Percentiles rank a stretch among this genome's conserved stretches.
These are phyloP conservation scores for Cerrena zonata DNA, from an alignment of 1,284 basidiomycete species.

Conservation along the genomic window DNA sequence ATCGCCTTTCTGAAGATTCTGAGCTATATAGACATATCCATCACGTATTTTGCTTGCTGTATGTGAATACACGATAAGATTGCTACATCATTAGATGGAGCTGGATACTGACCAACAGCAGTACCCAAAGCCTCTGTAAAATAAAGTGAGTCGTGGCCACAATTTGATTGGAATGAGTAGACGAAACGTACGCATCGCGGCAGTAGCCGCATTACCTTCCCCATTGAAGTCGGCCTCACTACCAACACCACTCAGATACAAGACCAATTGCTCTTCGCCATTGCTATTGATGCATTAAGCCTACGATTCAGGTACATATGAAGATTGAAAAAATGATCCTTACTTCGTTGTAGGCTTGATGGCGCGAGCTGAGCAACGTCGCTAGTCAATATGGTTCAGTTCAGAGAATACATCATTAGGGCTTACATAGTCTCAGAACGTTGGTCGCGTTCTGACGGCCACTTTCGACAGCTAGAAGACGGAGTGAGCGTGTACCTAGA, in stretches of 20 bases:
- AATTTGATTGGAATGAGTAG: too few relatives aligned
- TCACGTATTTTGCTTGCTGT: constrained; percentile 24
- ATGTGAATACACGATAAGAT: background rate
- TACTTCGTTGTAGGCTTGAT: background rate
- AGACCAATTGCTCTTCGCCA: constrained; percentile 16
- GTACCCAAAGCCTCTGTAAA: constrained; percentile 16
- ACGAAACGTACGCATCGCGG: constrained; percentile 12
- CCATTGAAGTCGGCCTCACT: constrained; percentile 19
- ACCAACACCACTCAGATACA: constrained; percentile 24
- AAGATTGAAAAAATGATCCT: background rate
- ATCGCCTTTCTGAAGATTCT: constrained; percentile 21
- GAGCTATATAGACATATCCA: constrained; percentile 21
- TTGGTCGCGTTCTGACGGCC: constrained; percentile 3
- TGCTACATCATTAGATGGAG: background rate
- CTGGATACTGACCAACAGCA: constrained; percentile 13
- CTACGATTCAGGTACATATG: background rate
- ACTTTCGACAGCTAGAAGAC: background rate
- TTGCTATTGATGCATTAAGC: background rate
- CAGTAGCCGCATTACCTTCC: constrained; percentile 7
- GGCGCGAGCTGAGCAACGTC: background rate
- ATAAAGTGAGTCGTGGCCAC: too few relatives aligned
- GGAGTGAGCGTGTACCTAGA: background rate
- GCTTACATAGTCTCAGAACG: constrained; percentile 3
- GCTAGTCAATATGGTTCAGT: background rate
- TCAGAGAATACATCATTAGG: background rate